These are phyloP conservation scores for Aspergillus avenaceus DNA, from an alignment of 495 filamentous ascomycete species.

Conservation along the genomic window DNA sequence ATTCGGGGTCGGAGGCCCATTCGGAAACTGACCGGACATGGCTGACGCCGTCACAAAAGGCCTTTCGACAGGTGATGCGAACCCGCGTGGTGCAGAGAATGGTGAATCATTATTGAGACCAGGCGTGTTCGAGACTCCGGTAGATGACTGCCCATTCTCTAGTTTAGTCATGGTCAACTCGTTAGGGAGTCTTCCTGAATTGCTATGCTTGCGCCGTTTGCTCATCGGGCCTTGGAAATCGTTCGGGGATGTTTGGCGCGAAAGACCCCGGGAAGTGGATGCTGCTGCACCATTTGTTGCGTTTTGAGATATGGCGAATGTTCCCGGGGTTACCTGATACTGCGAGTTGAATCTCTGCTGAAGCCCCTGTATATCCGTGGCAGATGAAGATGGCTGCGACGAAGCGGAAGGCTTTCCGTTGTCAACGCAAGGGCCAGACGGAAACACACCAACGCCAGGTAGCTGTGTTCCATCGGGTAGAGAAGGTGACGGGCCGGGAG, in stretches of 20 bases:
- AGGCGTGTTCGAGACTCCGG: conserved; percentile 17
- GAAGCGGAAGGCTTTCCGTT: conserved; percentile 23
- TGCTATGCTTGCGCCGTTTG: conserved; percentile 75
- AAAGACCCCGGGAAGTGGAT: conserved; percentile 60
- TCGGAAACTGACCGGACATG: conserved; percentile 47
- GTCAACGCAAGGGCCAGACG: conserved; percentile 32
- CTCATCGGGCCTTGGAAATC: conserved; percentile 54
- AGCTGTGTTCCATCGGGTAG: conserved; percentile 40
- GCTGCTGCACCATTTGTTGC: conserved; percentile 29
- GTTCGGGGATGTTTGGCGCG: conserved; percentile 66
- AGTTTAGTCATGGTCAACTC: conserved; percentile 77
- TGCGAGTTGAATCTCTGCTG: conserved; percentile 47
- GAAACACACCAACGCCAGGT: conserved; percentile 43
- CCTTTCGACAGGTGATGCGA: conserved; percentile 42
- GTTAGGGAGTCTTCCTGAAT: conserved; percentile 60
- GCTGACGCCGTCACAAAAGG: conserved; percentile 45
- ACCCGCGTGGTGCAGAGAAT: conserved; percentile 36
- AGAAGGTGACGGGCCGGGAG: conserved; percentile 31
- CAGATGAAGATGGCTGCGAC: conserved; percentile 32
- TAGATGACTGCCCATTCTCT: conserved; percentile 48
- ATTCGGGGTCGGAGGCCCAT: conserved; percentile 61
- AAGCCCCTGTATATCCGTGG: conserved; percentile 52
- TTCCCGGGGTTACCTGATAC: conserved; percentile 33
- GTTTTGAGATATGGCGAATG: conserved; percentile 33
- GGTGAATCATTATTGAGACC: conserved; percentile 33